Base-by-base conservation (phyloP, 257 asterid species). In the Coffea eugenioides region DNA sequence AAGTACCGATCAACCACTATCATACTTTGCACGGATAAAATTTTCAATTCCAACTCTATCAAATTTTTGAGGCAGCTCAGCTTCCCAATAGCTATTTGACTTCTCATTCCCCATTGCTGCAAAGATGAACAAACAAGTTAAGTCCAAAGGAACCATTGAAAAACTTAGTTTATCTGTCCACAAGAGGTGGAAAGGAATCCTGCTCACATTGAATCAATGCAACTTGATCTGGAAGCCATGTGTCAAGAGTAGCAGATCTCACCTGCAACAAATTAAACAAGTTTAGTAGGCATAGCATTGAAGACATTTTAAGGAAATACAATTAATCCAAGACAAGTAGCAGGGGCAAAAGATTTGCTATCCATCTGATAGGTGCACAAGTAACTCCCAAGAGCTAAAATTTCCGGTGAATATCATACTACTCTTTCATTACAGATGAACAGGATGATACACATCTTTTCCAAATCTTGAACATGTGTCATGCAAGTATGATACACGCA, bases 141-240 rank as follows among this genome's bases (percentile, higher is more conserved):
- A 79, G 36, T 77, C 34, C 34, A 57, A 8, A 61, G 51, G 74
- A 71, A 16, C 62, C 43, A 39, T 48, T 43, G 12, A 31, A 65
- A 39, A 39, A 54, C 12, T 0, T 11, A 46, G 64, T n/a, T 69
- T 14, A 16, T 76, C 77, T 15, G 74, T 39, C 15, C 16, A 15
- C 20, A 14, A 79, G 39, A 11, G 61, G 25, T 27, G 51, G 69
- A 71, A 73, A 57, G 69, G 8, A 57, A 31, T 43, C 25, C 8
- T 7, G 56, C 90, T 84, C 80, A 87, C 90, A 80, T 83, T 82
- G 78, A 54, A 87, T 76, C 76, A 82, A 87, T 46, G 87, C 90
- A 62, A 87, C 82, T 59, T 87, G 90, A 66, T 87, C 88, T 0
- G 90, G 90, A 62, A 87, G 90, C 90, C 90, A 87, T 14, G 90